phyloP scores from a whole-genome alignment of 2,329 filamentous ascomycete genomes.

The Raffaelea ambrosiae region DNA sequence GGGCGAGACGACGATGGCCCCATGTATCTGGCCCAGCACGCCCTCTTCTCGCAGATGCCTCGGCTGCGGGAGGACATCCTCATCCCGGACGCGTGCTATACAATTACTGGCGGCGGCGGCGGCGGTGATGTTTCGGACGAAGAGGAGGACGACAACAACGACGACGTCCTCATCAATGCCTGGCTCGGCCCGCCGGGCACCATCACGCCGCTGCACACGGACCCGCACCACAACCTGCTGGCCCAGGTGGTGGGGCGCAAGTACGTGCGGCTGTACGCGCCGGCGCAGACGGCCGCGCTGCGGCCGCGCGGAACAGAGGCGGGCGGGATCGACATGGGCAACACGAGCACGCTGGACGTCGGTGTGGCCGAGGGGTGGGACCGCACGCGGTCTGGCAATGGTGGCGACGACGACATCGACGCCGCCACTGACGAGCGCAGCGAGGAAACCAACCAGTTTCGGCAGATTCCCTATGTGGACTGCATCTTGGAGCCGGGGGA shows the following conservation, averaged over 20 bases:
- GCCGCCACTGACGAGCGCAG: slow-evolving; percentile 17
- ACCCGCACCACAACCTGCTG: slow-evolving; percentile 88
- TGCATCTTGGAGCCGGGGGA: slow-evolving; percentile 74
- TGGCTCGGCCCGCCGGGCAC: slow-evolving; percentile 89
- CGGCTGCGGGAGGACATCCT: slow-evolving; percentile 64
- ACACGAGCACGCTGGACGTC: slow-evolving; percentile 76
- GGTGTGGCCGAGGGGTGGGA: slow-evolving; percentile 60
- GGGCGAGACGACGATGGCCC: slow-evolving; percentile 21
- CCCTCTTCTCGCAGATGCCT: slow-evolving; percentile 77
- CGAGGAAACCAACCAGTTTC: slow-evolving; percentile 34
- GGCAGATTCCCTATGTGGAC: slow-evolving; percentile 59
- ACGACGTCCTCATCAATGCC: slow-evolving; percentile 68
- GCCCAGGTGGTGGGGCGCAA: slow-evolving; percentile 85
- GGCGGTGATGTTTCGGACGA: not conserved
- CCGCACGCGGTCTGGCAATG: slow-evolving; percentile 9
- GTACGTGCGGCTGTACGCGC: slow-evolving; percentile 82
- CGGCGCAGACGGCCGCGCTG: slow-evolving; percentile 46
- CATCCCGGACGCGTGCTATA: slow-evolving; percentile 80
- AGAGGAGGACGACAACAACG: slow-evolving; percentile 11
- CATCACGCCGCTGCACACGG: slow-evolving; percentile 87
- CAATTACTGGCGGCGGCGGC: slow-evolving; percentile 37
- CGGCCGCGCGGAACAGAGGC: slow-evolving; percentile 51
- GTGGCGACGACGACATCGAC: slow-evolving; percentile 17
- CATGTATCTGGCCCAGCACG: slow-evolving; percentile 87
- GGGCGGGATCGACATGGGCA: slow-evolving; percentile 79